A percentile compares a stretch with the other conserved stretches of the same genome.
Conservation (phyloP, 257 asterid genomes). For the Handroanthus guayacan region DNA sequence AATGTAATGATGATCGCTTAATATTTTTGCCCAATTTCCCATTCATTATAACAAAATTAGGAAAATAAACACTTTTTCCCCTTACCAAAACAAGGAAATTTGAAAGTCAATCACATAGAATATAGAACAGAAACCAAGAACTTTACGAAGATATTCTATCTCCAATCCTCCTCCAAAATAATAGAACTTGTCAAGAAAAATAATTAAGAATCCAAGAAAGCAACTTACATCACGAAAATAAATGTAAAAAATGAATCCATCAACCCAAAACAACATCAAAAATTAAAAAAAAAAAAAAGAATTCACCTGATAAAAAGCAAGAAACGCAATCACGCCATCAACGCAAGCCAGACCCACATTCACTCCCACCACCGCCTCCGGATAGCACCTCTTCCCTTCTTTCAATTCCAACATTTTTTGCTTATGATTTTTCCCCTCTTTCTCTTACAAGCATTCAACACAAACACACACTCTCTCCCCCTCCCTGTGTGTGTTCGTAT, state of each 20-base stretch:
- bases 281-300: not conserved
- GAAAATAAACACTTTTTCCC: not conserved
- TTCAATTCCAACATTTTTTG: slow-evolving; percentile 64
- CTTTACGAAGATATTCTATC: not conserved
- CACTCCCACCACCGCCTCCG: slow-evolving; percentile 69
- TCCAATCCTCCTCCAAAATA: slow-evolving; percentile 6
- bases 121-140: not conserved
- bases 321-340: slow-evolving; percentile 70
- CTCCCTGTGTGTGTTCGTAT: slow-evolving; percentile 16
- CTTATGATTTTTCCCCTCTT: not conserved
- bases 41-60: slow-evolving; percentile 12
- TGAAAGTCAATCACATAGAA: not conserved
- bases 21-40: not conserved
- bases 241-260: slow-evolving; percentile 10
- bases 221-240: not conserved
- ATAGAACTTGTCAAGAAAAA: not conserved
- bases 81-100: slow-evolving; percentile 1
- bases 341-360: slow-evolving; percentile 66
- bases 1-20: not conserved
- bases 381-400: slow-evolving; percentile 61
- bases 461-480: slow-evolving; percentile 30
- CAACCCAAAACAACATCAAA: slow-evolving; percentile 17
- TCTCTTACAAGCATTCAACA: slow-evolving; percentile 29
- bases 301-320: slow-evolving; percentile 74
- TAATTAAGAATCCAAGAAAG: not conserved